Evolutionary conservation across 305 asterid species (phyloP), one percentile per base, ranked within the genome.

Genomic region (Fraxinus floribunda): DNA sequence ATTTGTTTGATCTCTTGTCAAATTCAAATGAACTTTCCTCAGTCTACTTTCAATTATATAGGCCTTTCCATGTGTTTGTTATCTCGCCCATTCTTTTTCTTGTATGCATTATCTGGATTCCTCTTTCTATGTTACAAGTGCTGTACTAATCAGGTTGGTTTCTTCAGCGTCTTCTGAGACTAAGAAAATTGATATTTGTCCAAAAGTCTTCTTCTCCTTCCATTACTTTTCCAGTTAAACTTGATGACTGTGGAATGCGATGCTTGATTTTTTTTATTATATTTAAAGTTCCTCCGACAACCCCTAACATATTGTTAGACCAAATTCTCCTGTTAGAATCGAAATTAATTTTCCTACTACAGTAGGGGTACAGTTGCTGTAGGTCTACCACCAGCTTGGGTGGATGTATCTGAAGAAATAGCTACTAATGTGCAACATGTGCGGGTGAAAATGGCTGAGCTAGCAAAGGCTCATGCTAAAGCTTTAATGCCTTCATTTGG

Each of bases 401-500:
- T 95, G 82, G 98, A 95, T 86, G 86, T 95, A 77, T 95, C 97
- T 74, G 98, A 95, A 88, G 98, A 95, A 88, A 90, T 95, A 82
- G 86, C 97, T 35, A 89, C 90, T 81, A 91, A 94, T 87, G 89
- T 97, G 87, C 97, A 94, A 87, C 94, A 90, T 77, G 91, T 85
- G 52, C 88, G 97, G 82, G 88, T 87, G 70, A 94, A 91, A 90
- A 94, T 97, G 97, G 89, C 88, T 73, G 98, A 94, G 89, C 90
- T 97, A 80, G 92, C 96, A 75, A 97, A 94, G 89, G 97, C 99
- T 87, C 99, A 97, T 89, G 98, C 98, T 71, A 95, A 97, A 89
- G 99, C 99, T 87, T 91, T 97, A 84, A 93, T 97, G 99, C 98
- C 99, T 75, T 93, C 98, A 79, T 97, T 97, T 86, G 99, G 99